phyloP scores from a whole-genome alignment of 2,329 filamentous ascomycete genomes.

The Didymellaceae sp. region DNA sequence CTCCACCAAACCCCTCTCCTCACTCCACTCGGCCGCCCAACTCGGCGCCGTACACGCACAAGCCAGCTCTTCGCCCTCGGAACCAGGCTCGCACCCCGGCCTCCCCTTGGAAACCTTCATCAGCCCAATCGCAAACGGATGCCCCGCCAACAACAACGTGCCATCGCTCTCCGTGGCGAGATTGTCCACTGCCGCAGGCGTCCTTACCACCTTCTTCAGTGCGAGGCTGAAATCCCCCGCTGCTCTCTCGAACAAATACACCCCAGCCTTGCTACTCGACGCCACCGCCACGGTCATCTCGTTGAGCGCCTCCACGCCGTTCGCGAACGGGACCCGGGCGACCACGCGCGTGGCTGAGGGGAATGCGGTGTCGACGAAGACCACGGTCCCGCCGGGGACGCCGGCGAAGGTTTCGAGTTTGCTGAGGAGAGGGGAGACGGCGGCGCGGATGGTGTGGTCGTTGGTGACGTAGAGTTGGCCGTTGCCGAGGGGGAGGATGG shows the following conservation, averaged over 20 bases:
- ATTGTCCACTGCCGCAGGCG: constrained; percentile 50
- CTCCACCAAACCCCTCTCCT: constrained; percentile 40
- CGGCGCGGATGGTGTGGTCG: constrained; percentile 49
- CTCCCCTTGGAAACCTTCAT: constrained; percentile 30
- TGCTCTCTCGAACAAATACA: constrained; percentile 47
- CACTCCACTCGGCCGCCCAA: constrained; percentile 52
- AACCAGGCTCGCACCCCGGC: constrained; percentile 25
- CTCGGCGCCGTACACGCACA: constrained; percentile 41
- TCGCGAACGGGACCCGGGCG: constrained; percentile 50
- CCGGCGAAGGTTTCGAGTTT: constrained; percentile 50
- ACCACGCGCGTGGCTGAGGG: constrained; percentile 27
- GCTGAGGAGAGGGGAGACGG: constrained; percentile 33
- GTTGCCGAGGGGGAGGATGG: constrained; percentile 43
- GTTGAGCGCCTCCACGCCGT: constrained; percentile 51
- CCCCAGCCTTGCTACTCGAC: constrained; percentile 41
- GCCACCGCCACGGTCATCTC: constrained; percentile 48
- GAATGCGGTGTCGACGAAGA: constrained; percentile 40
- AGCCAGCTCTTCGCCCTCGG: constrained; percentile 25
- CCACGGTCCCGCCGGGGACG: constrained; percentile 47
- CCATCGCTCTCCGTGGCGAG: constrained; percentile 47
- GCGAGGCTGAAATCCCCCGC: constrained; percentile 18
- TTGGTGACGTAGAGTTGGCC: constrained; percentile 51
- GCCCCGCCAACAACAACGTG: constrained; percentile 51
- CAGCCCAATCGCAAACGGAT: constrained; percentile 47
- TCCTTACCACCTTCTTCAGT: constrained; percentile 22